Evolutionary conservation across 2,329 filamentous ascomycete species (phyloP).

Genomic region (Acrodontium crateriforme): DNA sequence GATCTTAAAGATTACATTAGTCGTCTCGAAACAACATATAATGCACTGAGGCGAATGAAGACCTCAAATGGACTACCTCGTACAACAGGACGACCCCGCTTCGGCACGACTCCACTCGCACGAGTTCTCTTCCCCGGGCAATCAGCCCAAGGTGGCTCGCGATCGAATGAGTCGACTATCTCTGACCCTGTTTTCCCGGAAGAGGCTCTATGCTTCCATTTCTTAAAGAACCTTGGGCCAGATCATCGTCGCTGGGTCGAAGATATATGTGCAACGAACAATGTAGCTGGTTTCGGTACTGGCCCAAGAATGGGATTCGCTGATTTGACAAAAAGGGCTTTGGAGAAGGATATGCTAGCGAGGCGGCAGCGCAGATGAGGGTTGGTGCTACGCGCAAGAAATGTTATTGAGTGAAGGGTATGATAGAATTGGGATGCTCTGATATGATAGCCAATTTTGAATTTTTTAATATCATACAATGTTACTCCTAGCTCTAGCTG

Average conservation of each 20-base stretch:
- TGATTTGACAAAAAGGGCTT: constrained; percentile 13
- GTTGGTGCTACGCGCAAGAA: too few relatives aligned
- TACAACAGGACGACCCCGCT: neutral
- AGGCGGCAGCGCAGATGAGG: too few relatives aligned
- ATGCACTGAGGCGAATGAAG: constrained; percentile 14
- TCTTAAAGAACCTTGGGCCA: constrained; percentile 15
- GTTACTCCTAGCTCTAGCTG: too few relatives aligned
- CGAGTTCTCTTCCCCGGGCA: neutral
- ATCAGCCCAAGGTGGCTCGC: constrained; percentile 7
- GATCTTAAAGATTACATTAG: constrained; percentile 15
- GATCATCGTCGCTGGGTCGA: constrained; percentile 13
- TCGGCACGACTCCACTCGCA: neutral
- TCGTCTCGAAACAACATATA: constrained; percentile 13
- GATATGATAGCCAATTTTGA: too few relatives aligned
- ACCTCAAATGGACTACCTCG: neutral
- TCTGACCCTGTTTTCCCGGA: constrained; percentile 10
- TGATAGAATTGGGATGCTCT: too few relatives aligned
- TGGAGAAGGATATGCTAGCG: constrained; percentile 13
- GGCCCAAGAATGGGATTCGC: constrained; percentile 16
- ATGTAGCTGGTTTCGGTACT: constrained; percentile 20
- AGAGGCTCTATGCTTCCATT: constrained; percentile 18
- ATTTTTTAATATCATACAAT: too few relatives aligned
- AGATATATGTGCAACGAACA: constrained; percentile 16
- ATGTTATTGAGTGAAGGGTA: too few relatives aligned
- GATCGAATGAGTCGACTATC: too few relatives aligned